Conservation (phyloP, 805 yeast species). For the Hanseniaspora mollemarum region DNA sequence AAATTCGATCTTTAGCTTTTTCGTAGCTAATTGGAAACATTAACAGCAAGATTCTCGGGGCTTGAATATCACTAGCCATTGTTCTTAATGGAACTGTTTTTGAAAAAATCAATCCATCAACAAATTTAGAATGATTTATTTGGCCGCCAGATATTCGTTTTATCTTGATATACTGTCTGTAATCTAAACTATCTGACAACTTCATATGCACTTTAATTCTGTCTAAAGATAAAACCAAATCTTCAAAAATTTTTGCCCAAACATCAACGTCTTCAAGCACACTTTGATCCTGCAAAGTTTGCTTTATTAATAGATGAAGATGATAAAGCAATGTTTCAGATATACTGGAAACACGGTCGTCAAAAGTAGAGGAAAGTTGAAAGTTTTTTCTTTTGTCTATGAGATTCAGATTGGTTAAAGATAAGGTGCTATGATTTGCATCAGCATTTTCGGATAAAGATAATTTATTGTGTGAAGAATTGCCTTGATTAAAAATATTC, state of each 20-base stretch:
- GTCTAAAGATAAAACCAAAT: slow-evolving; percentile 45
- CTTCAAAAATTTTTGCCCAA: slow-evolving; percentile 52
- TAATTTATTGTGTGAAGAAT: slow-evolving; percentile 22
- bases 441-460: slow-evolving; percentile 3
- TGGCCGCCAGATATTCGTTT: slow-evolving; percentile 73
- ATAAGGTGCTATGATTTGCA: slow-evolving; percentile 11
- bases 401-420: background rate
- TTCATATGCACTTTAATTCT: slow-evolving; percentile 47
- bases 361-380: background rate
- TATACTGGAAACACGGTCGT: slow-evolving; percentile 23
- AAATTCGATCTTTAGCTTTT: slow-evolving; percentile 63
- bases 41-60: slow-evolving; percentile 69
- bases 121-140: slow-evolving; percentile 44
- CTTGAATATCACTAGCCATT: slow-evolving; percentile 54
- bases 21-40: slow-evolving; percentile 84
- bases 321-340: slow-evolving; percentile 34
- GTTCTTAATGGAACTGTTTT: slow-evolving; percentile 66
- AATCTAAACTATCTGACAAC: slow-evolving; percentile 66
- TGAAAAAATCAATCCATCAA: slow-evolving; percentile 77
- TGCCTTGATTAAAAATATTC: slow-evolving; percentile 16
- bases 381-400: background rate
- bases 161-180: slow-evolving; percentile 77
- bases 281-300: slow-evolving; percentile 51
- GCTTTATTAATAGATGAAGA: slow-evolving; percentile 43
- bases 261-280: slow-evolving; percentile 34